Evolutionary conservation across 140 eudicot species (phyloP).

Genomic region (Cichorium intybus): DNA sequence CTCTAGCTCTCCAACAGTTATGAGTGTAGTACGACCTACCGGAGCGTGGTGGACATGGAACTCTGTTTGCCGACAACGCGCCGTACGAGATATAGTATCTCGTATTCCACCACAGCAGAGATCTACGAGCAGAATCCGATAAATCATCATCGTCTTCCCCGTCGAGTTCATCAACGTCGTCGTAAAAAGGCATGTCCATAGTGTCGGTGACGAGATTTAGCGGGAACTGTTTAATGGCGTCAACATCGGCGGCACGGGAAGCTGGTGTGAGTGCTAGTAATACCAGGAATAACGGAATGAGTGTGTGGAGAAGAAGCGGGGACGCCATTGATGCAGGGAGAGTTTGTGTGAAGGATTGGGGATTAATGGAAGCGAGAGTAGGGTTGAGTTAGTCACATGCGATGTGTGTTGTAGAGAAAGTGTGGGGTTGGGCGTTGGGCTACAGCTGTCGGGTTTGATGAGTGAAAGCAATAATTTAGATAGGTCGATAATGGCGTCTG

Average conservation of each 20-base stretch:
- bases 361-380: not conserved
- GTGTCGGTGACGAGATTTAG: constrained; percentile 15
- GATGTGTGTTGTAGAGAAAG: constrained; percentile 5
- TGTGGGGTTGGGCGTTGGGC: not conserved
- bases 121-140: constrained; percentile 33
- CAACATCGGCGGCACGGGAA: constrained; percentile 1
- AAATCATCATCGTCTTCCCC: constrained; percentile 22
- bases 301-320: constrained; percentile 6
- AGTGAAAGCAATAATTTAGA: constrained; percentile 5
- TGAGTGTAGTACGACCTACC: constrained; percentile 86
- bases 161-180: constrained; percentile 16
- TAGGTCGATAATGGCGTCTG: constrained; percentile 2
- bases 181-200: constrained; percentile 20
- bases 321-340: constrained; percentile 24
- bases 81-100: constrained; percentile 74
- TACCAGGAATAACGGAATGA: constrained; percentile 2
- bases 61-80: constrained; percentile 71
- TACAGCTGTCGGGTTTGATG: constrained; percentile 1
- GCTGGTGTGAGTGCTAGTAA: constrained; percentile 13
- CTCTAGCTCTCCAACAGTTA: constrained; percentile 57
- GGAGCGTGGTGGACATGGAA: constrained; percentile 91
- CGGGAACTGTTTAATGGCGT: constrained; percentile 16
- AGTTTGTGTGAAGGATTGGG: constrained; percentile 7
- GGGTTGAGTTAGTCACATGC: constrained; percentile 18
- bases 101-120: constrained; percentile 50